Evolutionary conservation across 352 stramenopile genomes (phyloP), one percentile per base, ranked within the genome.

Genomic region (Globisporangium barbulae): DNA sequence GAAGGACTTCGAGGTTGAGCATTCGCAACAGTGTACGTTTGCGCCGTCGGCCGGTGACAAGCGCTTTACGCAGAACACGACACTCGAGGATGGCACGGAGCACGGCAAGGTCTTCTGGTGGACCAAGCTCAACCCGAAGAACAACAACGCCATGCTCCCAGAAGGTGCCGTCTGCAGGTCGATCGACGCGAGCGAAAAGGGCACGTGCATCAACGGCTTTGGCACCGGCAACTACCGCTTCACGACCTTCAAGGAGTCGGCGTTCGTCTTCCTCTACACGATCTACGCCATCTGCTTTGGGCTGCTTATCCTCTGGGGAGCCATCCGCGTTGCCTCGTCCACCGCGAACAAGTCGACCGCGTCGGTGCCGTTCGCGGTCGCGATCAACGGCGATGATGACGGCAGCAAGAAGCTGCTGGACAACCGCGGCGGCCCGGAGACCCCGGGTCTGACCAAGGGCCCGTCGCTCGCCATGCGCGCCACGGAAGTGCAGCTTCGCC

Each of bases 71-170:
- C 68, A 81, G 52, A 91, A 91, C 59, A 61, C 71, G 57, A 78
- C 76, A 33, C 59, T 91, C 17, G 71, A 71, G 2, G 75, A 80
- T n/a, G 75, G 84, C 41, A 76, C 82, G 52, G 64, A 71, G 22
- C 68, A 81, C 48, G 73, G 60, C 33, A 74, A 49, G n/a, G 68
- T 88, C 17, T 91, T 73, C 71, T 88, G 71, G 79, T 76, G 70
- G 48, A 84, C 68, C 22, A 78, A 68, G 58, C 76, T 67, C 47
- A 89, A 81, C 55, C 71, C 78, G 33, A 69, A 71, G 58, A 91
- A 91, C 70, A 91, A 88, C 75, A 91, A 91, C 53, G 79, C 78
- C 19, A 83, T 78, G 69, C 69, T 89, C 63, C 82, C 82, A 4
- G 69, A 86, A 59, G 80, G 77, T 8, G 82, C 78, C 10, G 68